phyloP scores from a whole-genome alignment of 805 yeast genomes.

The Candida schatavii region DNA sequence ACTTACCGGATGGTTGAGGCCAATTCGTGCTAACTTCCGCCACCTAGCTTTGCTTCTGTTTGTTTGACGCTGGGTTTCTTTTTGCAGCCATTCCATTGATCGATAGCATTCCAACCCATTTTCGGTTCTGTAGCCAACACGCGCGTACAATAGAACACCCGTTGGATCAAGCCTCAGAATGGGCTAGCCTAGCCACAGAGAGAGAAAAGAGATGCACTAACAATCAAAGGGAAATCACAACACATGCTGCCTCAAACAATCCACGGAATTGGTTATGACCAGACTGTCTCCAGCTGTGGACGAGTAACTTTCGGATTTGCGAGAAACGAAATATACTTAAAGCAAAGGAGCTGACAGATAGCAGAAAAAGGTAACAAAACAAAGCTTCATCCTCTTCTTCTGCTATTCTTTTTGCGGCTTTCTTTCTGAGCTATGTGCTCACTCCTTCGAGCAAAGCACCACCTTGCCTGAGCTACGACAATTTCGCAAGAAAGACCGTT shows the following conservation, averaged over 20 bases:
- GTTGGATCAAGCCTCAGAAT: slow-evolving; percentile 1
- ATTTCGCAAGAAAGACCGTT: not conserved
- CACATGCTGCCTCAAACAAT: too few species aligned
- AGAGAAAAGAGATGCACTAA: not conserved
- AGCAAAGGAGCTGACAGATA: not conserved
- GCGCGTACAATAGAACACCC: not conserved
- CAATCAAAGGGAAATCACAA: too few species aligned
- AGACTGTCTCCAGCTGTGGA: not conserved
- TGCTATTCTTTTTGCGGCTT: too few species aligned
- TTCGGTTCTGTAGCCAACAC: not conserved
- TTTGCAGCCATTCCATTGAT: too few species aligned
- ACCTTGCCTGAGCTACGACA: slow-evolving; percentile 2
- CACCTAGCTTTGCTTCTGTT: too few species aligned
- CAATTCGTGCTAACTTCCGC: too few species aligned
- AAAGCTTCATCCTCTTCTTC: not conserved
- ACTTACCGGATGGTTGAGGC: too few species aligned
- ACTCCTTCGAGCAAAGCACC: too few species aligned
- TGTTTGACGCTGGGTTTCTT: too few species aligned
- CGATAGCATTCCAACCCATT: too few species aligned
- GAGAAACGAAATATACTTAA: slow-evolving; percentile 1
- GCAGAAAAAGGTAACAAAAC: not conserved
- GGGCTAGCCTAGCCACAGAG: not conserved
- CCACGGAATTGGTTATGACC: too few species aligned
- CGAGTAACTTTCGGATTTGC: not conserved
- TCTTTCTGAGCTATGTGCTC: too few species aligned